These are phyloP conservation scores for Alternaria postmessia DNA, from an alignment of 2,329 filamentous ascomycete genomes.

Conservation along the genomic window DNA sequence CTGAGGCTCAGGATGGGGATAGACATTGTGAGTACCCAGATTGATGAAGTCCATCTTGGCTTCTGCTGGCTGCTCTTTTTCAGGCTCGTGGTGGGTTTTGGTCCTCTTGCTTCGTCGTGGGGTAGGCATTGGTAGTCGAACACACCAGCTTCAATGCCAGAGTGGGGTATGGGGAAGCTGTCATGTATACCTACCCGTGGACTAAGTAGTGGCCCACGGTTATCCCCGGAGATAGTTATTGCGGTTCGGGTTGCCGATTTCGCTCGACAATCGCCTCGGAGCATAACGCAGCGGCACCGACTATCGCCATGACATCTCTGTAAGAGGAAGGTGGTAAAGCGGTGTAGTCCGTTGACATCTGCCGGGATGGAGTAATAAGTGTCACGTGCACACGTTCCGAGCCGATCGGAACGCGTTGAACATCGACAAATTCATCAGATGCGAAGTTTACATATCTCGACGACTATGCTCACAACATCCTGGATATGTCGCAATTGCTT, in stretches of 20 bases:
- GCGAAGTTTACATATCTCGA: constrained; percentile 8
- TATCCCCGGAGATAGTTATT: constrained; percentile 40
- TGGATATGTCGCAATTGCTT: constrained; percentile 61
- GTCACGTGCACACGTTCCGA: constrained; percentile 41
- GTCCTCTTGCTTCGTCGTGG: constrained; percentile 25
- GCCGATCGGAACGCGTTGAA: constrained; percentile 33
- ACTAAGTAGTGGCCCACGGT: constrained; percentile 28
- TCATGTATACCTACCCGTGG: not conserved
- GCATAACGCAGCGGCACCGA: constrained; percentile 12
- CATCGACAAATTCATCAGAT: constrained; percentile 15
- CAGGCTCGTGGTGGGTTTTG: constrained; percentile 15
- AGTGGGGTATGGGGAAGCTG: constrained; percentile 14
- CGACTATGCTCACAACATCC: constrained; percentile 50
- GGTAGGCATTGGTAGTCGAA: constrained; percentile 17
- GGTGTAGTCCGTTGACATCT: constrained; percentile 6
- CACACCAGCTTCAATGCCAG: constrained; percentile 2
- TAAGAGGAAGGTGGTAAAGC: constrained; percentile 23
- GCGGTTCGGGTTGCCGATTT: constrained; percentile 38
- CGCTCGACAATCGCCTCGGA: constrained; percentile 30
- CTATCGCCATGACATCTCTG: constrained; percentile 17
- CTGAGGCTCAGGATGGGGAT: constrained; percentile 58
- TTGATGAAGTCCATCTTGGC: constrained; percentile 7
- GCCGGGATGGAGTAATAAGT: not conserved
- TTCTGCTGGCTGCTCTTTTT: not conserved
- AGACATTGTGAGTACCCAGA: constrained; percentile 52